These are phyloP conservation scores for Rosa multiflora DNA, from an alignment of 306 rosid genomes.

Conservation along the genomic window DNA sequence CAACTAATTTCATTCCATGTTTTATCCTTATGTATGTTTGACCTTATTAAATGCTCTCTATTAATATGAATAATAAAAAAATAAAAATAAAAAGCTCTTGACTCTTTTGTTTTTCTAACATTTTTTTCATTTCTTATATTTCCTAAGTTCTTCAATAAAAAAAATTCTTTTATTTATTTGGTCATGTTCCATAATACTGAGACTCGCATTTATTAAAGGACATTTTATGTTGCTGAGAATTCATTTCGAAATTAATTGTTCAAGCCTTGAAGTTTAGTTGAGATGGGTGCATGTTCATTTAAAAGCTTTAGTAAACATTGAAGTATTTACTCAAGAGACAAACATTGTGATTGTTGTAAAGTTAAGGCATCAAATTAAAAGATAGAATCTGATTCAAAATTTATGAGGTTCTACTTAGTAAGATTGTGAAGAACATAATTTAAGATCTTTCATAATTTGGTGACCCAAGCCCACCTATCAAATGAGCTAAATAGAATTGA, in stretches of 20 bases:
- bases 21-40: no score
- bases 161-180: no score
- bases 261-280: neutral
- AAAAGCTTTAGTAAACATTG: neutral
- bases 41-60: no score
- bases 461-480: neutral
- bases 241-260: neutral
- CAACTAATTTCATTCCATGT: no score
- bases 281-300: neutral
- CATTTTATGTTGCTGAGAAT: neutral
- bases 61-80: no score
- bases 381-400: neutral
- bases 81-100: no score
- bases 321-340: neutral
- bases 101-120: no score
- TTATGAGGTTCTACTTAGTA: neutral
- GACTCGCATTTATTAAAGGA: neutral
- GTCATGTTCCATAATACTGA: no score
- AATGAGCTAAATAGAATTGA: neutral
- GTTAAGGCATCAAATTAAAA: neutral
- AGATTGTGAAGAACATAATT: neutral
- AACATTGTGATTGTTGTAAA: neutral
- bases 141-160: no score
- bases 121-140: no score
- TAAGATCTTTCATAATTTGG: neutral